These are phyloP conservation scores for Hymenoscyphus linearis DNA, from an alignment of 2,329 filamentous ascomycete species.

Conservation along the genomic window DNA sequence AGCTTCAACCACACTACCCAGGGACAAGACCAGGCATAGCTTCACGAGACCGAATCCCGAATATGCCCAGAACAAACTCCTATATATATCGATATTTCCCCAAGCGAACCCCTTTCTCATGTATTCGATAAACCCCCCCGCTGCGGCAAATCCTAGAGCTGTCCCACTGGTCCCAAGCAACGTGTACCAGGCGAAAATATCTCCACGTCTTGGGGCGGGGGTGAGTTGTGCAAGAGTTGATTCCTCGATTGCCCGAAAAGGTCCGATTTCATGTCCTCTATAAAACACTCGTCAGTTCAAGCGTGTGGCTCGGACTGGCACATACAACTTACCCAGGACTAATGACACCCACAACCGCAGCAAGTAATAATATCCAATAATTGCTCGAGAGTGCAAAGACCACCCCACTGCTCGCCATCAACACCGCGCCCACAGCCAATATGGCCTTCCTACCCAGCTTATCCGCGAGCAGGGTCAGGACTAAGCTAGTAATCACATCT, in stretches of 20 bases:
- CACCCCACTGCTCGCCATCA: slow-evolving; percentile 52
- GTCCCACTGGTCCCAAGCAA: slow-evolving; percentile 54
- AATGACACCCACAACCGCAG: slow-evolving; percentile 56
- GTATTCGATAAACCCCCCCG: slow-evolving; percentile 54
- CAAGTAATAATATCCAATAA: slow-evolving; percentile 54
- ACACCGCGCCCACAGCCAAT: slow-evolving; percentile 46
- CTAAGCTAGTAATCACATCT: slow-evolving; percentile 53
- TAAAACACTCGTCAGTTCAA: slow-evolving; percentile 6
- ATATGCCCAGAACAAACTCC: slow-evolving; percentile 53
- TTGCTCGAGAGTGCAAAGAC: slow-evolving; percentile 47
- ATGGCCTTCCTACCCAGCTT: slow-evolving; percentile 48
- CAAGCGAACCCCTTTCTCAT: slow-evolving; percentile 41
- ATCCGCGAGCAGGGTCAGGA: slow-evolving; percentile 55
- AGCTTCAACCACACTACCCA: slow-evolving; percentile 40
- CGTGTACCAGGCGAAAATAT: slow-evolving; percentile 59
- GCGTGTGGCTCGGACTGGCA: not conserved
- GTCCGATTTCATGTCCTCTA: slow-evolving; percentile 60
- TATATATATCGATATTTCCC: slow-evolving; percentile 44
- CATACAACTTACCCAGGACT: slow-evolving; percentile 42
- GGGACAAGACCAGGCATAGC: slow-evolving; percentile 43
- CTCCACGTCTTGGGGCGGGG: slow-evolving; percentile 39
- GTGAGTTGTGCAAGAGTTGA: slow-evolving; percentile 54
- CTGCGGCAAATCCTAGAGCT: slow-evolving; percentile 52
- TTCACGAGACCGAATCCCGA: slow-evolving; percentile 53
- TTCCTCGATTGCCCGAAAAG: slow-evolving; percentile 58